Percentiles rank a stretch among this genome's conserved stretches.
phyloP scores from a whole-genome alignment of 1,284 basidiomycete genomes.

The Chalciporus sp. region DNA sequence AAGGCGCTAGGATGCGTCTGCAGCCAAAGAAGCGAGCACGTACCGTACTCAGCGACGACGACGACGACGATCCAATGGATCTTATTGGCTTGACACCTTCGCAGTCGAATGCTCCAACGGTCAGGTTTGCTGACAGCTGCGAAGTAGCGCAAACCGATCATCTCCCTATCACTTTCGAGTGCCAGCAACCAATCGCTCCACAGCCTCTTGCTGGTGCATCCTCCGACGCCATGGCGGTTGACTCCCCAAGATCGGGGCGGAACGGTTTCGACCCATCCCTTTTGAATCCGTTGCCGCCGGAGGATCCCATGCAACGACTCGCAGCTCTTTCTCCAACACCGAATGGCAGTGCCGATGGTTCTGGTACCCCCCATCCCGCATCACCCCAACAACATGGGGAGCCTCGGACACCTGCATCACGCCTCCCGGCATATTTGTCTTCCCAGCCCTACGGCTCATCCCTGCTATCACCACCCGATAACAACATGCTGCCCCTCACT shows the following conservation, averaged over 20 bases:
- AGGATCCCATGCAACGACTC: constrained; percentile 32
- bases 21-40: constrained; percentile 58
- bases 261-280: constrained; percentile 58
- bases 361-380: neutral
- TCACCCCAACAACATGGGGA: constrained; percentile 14
- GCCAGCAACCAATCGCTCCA: too few relatives aligned
- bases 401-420: constrained; percentile 19
- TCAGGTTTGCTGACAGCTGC: too few relatives aligned
- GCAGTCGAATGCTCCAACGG: too few relatives aligned
- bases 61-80: constrained; percentile 39
- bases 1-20: constrained; percentile 28
- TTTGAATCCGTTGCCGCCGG: constrained; percentile 54
- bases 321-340: constrained; percentile 26
- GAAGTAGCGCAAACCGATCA: too few relatives aligned
- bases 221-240: constrained; percentile 38
- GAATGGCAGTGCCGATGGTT: constrained; percentile 22
- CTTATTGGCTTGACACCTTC: too few relatives aligned
- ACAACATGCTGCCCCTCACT: constrained; percentile 21
- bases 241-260: constrained; percentile 29
- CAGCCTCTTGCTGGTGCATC: neutral
- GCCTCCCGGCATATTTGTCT: neutral
- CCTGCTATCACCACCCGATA: constrained; percentile 10
- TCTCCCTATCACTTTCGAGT: too few relatives aligned
- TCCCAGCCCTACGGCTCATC: constrained; percentile 7
- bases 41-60: constrained; percentile 47